Percentiles rank a stretch among this genome's conserved stretches.
phyloP scores from a whole-genome alignment of 2,329 filamentous ascomycete species.

The Colletotrichum sp. region DNA sequence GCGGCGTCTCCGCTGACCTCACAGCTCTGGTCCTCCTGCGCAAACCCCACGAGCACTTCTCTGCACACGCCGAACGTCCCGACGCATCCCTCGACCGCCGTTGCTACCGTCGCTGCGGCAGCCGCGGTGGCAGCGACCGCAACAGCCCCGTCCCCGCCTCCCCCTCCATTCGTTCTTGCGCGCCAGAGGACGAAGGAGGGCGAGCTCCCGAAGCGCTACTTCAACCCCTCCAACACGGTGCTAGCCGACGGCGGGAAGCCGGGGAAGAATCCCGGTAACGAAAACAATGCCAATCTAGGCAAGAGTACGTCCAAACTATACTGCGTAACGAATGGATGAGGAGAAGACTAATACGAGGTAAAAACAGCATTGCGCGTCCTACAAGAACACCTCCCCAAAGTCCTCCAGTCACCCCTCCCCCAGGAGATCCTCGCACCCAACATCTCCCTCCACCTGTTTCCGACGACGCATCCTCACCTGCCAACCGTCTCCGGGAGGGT shows the following conservation, averaged over 20 bases:
- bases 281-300: conserved; percentile 67
- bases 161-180: background rate
- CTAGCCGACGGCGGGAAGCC: background rate
- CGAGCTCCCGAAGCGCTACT: conserved; percentile 16
- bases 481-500: conserved; percentile 91
- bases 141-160: background rate
- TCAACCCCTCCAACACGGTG: conserved; percentile 13
- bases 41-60: background rate
- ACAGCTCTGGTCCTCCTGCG: conserved; percentile 1
- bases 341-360: background rate
- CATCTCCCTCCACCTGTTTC: conserved; percentile 74
- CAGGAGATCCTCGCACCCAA: conserved; percentile 79
- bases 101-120: background rate
- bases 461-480: conserved; percentile 83
- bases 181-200: background rate
- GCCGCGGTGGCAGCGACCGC: background rate
- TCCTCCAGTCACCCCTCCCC: conserved; percentile 71
- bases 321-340: background rate
- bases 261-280: conserved; percentile 47
- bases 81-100: background rate
- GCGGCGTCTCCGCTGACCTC: conserved; percentile 5
- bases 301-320: conserved; percentile 53
- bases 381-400: conserved; percentile 69
- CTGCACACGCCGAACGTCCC: background rate
- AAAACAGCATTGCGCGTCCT: conserved; percentile 65